A percentile compares a stretch with the other conserved stretches of the same genome.
phyloP scores from a whole-genome alignment of 202 grass and related monocot species.

The Bolboschoenoplectus hybrid region DNA sequence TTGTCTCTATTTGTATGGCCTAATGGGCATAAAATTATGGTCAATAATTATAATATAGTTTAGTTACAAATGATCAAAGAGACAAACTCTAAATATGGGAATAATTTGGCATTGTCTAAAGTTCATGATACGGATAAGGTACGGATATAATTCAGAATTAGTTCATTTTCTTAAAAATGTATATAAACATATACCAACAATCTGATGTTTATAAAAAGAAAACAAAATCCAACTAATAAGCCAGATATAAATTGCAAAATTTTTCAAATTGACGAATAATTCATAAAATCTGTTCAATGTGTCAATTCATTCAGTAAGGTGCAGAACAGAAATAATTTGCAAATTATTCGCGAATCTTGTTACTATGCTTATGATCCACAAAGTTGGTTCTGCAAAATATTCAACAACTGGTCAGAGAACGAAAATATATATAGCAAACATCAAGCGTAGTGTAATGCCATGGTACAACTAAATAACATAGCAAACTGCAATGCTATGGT shows the following conservation, averaged over 20 bases:
- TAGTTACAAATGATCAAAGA: neutral
- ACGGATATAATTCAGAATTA: neutral
- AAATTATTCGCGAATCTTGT: neutral
- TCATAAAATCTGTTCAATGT: neutral
- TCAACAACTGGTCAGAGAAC: neutral
- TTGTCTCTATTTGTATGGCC: conserved; percentile 12
- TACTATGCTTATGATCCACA: neutral
- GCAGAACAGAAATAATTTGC: neutral
- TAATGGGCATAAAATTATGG: neutral
- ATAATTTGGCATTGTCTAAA: neutral
- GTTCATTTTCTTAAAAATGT: neutral
- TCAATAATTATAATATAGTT: neutral
- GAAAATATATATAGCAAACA: conserved; percentile 1
- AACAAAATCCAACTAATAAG: neutral
- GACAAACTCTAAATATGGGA: neutral
- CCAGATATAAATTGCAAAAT: neutral
- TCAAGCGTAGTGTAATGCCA: neutral
- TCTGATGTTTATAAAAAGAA: neutral
- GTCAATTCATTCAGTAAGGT: neutral
- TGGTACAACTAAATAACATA: neutral
- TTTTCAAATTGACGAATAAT: neutral
- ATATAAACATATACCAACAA: neutral
- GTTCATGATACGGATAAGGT: neutral
- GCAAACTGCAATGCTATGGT: neutral
- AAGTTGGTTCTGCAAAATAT: neutral